phyloP scores from a whole-genome alignment of 2,329 filamentous ascomycete species.

The Zymoseptoria passerinii region DNA sequence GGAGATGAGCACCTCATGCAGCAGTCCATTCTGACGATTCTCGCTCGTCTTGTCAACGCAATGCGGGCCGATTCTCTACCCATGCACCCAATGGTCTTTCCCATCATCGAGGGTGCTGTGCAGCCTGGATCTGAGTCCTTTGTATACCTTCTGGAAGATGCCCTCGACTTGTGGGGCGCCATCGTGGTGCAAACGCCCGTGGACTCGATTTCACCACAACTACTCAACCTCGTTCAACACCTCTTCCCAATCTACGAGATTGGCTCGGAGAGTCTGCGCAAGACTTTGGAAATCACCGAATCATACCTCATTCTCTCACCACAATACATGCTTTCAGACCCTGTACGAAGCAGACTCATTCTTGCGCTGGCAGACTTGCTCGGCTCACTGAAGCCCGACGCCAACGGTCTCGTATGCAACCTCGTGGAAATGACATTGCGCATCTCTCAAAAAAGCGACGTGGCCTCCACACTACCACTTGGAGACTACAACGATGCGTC shows the following conservation, averaged over 20 bases:
- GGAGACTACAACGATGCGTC: constrained; percentile 11
- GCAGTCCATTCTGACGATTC: constrained; percentile 79
- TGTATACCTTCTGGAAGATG: constrained; percentile 82
- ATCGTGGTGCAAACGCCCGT: constrained; percentile 56
- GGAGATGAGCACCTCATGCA: constrained; percentile 89
- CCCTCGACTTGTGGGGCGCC: constrained; percentile 77
- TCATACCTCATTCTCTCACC: constrained; percentile 43
- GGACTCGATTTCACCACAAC: constrained; percentile 32
- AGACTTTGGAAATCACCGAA: constrained; percentile 43
- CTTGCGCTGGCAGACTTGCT: constrained; percentile 36
- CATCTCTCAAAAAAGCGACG: constrained; percentile 31
- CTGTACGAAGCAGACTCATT: constrained; percentile 34
- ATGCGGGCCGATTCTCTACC: constrained; percentile 70
- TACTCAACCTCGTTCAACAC: constrained; percentile 36
- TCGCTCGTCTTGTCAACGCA: constrained; percentile 75
- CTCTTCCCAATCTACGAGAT: constrained; percentile 42
- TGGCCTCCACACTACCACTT: constrained; percentile 6
- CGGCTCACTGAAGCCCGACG: constrained; percentile 39
- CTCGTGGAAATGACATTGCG: constrained; percentile 42
- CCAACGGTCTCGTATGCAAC: constrained; percentile 40
- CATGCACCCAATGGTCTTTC: constrained; percentile 73
- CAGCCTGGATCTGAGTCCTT: constrained; percentile 65
- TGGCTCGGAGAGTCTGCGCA: constrained; percentile 41
- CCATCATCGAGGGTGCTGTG: constrained; percentile 72
- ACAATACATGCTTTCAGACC: constrained; percentile 36